A percentile compares a stretch with the other conserved stretches of the same genome.
Evolutionary conservation across 345 rosid genomes (phyloP).

Genomic region (Murraya paniculata): DNA sequence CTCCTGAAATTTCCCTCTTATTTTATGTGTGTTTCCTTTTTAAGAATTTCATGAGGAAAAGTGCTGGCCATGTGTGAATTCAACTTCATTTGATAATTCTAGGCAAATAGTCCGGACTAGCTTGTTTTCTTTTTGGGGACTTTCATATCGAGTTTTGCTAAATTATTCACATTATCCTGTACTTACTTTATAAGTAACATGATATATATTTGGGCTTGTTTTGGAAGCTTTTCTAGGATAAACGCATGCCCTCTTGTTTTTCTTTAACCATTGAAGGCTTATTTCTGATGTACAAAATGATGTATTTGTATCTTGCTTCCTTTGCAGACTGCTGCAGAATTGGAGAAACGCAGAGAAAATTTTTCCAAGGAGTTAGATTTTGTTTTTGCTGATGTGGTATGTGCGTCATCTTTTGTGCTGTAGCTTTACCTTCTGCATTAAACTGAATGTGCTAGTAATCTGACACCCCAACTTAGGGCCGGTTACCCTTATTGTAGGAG

Average conservation of each 20-base stretch:
- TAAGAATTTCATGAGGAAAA: neutral
- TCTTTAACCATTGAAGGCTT: neutral
- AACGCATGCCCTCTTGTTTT: neutral
- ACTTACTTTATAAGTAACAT: neutral
- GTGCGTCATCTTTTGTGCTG: neutral
- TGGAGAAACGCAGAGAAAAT: constrained; percentile 50
- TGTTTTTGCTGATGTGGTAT: constrained; percentile 69
- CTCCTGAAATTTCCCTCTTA: too few species aligned
- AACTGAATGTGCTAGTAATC: neutral
- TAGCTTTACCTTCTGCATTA: neutral
- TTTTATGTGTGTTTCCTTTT: too few species aligned
- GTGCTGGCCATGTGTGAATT: neutral
- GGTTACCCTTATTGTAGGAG: too few species aligned
- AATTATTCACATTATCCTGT: neutral
- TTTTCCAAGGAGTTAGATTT: constrained; percentile 62
- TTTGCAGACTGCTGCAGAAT: constrained; percentile 57
- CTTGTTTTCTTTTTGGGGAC: neutral
- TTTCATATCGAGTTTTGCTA: neutral
- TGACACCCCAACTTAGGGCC: neutral
- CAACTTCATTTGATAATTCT: neutral
- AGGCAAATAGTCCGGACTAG: neutral
- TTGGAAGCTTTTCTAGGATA: neutral
- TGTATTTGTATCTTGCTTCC: neutral
- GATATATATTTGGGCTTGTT: neutral
- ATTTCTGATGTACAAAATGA: neutral